Evolutionary conservation across 495 filamentous ascomycete genomes (phyloP), one percentile per base, ranked within the genome.

Genomic region (Cercophora newfieldiana): DNA sequence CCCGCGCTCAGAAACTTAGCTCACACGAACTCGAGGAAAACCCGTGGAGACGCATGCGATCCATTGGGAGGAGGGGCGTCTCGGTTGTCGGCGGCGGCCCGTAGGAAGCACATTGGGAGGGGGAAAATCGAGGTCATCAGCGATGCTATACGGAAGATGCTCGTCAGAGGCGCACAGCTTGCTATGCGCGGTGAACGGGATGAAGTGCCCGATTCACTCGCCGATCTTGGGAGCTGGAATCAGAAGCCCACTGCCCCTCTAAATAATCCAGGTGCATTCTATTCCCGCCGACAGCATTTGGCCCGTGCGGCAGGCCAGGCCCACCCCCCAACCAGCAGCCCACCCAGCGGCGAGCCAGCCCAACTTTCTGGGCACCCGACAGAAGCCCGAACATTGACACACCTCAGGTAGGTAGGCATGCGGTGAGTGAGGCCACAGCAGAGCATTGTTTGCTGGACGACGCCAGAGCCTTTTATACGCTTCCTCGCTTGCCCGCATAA

Each of bases 51-150:
- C 65, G 72, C 70, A 49, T 57, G 54, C 68, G 72, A 68, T 77
- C 74, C 74, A 77, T 77, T 67, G 58, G 29, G 68, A 61, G 51
- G 69, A 67, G 67, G 70, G 69, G 68, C 64, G 69, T 69, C 65
- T 60, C 73, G 73, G 50, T 64, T 65, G 67, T 70, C 67, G 69
- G 73, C 65, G 58, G 61, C 69, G 54, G 67, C 68, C 48, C 60
- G 54, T 70, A 66, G 51, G 61, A 66, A 64, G 71, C 71, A 71
- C 74, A 75, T 75, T 76, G 74, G 68, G 50, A 24, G 66, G 63
- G 55, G 28, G 50, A 25, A 28, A 22, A 24, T 24, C 21, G 12
- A 21, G 24, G 51, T 59, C 51, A 54, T 60, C 56, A 28, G 54
- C 63, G 12, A 44, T 44, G 10, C 37, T 44, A 44, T 44, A 44